Conservation (phyloP, 768 basidiomycete species). For the Mycena alexandri region DNA sequence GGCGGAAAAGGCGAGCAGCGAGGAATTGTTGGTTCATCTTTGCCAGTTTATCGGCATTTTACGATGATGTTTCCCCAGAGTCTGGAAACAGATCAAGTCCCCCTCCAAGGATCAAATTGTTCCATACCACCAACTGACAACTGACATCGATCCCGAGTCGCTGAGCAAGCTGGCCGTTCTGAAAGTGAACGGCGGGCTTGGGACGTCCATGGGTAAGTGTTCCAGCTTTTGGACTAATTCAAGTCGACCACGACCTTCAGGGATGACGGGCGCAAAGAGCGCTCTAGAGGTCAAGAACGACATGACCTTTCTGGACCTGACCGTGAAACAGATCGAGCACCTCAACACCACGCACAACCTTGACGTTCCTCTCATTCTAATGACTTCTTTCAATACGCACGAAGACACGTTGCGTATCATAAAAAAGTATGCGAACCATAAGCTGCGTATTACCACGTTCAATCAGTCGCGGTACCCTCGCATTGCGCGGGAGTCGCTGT, state of each 20-base stretch:
- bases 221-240: not conserved
- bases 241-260: slow-evolving; percentile 49
- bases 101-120: slow-evolving; percentile 89
- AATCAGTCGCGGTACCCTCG: slow-evolving; percentile 96
- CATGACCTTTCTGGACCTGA: slow-evolving; percentile 97
- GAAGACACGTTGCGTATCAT: slow-evolving; percentile 96
- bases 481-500: slow-evolving; percentile 90
- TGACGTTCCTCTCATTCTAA: slow-evolving; percentile 95
- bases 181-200: slow-evolving; percentile 95
- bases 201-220: slow-evolving; percentile 84
- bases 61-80: slow-evolving; percentile 80
- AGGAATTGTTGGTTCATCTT: slow-evolving; percentile 70
- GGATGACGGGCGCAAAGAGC: slow-evolving; percentile 89
- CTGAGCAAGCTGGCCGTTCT: slow-evolving; percentile 94
- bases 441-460: slow-evolving; percentile 91
- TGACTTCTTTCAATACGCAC: slow-evolving; percentile 99
- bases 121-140: slow-evolving; percentile 79
- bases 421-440: slow-evolving; percentile 95
- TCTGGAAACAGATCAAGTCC: slow-evolving; percentile 90
- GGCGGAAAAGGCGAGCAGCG: slow-evolving; percentile 72
- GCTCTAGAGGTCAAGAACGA: slow-evolving; percentile 97
- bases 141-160: slow-evolving; percentile 67
- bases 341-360: slow-evolving; percentile 86
- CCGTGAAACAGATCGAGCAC: slow-evolving; percentile 94
- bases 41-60: slow-evolving; percentile 67